Base-by-base conservation (phyloP, 2,329 filamentous ascomycete genomes). In the Diaporthe destruens region DNA sequence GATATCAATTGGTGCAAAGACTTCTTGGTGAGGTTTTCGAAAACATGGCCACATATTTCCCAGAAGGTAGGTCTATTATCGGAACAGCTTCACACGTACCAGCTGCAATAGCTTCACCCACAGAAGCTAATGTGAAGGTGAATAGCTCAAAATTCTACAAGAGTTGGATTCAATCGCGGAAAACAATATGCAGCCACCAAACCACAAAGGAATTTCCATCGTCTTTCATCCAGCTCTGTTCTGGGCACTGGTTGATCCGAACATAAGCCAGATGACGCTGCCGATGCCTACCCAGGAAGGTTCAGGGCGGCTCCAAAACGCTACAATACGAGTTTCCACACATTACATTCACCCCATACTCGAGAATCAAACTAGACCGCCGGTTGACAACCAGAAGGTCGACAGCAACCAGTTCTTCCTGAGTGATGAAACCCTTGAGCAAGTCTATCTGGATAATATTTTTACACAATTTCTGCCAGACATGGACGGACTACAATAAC, bases 401-500 rank as follows among this genome's bases (percentile, higher is more conserved):
- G 51, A 25, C 12, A 16, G 29, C 8, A 25, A 32, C 14, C 51
- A 23, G 51, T 54, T 54, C 25, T 32, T 29, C 1, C 23, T 54
- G 51, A 54, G 51, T 32, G 51, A 54, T 8, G 51, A 54, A 54
- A 54, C 51, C 18, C 51, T 54, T 54, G 51, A 54, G 51, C 51
- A 54, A 23, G 23, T 54, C 16, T 54, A 54, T 54, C 51, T 54
- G 51, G 51, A 54, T 23, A 54, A 54, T 7, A 29, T 54, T 16
- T 54, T 54, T 16, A 54, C 51, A 29, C 51, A 54, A 2, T 54
- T 29, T 16, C 29, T 54, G 51, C 23, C 51, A 54, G 23, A 29
- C 6, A 18, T 25, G 23, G 51, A 54, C 11, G 23, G 25, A 16
- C 25, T 54, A 5, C 23, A 54, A 29, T 54, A 7, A 29, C 8